Percentiles rank a stretch among this genome's conserved stretches.
Evolutionary conservation across 805 yeast genomes (phyloP).

Genomic region (Candida boidinii): DNA sequence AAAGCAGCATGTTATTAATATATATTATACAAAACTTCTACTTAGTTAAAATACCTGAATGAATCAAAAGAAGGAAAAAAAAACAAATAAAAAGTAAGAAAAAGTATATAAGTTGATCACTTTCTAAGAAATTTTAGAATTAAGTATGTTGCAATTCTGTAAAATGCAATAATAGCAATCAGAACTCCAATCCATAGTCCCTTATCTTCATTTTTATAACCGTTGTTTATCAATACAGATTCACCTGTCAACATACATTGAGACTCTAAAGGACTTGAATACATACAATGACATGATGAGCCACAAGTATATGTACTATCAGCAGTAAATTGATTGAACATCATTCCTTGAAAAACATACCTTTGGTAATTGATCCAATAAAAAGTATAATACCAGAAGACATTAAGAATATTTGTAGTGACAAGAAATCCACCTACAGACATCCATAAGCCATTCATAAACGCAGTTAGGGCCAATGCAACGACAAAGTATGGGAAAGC

Average conservation of each 20-base stretch:
- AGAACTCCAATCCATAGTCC: conserved; percentile 29
- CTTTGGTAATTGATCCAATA: conserved; percentile 32
- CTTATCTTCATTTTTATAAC: conserved; percentile 20
- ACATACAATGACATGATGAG: conserved; percentile 27
- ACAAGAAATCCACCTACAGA: conserved; percentile 33
- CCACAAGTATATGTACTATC: conserved; percentile 23
- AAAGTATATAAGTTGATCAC: too few relatives aligned
- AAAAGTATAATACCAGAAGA: conserved; percentile 32
- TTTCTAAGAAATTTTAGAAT: conserved; percentile 8
- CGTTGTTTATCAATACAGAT: conserved; percentile 25
- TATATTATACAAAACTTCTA: too few relatives aligned
- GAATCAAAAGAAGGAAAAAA: too few relatives aligned
- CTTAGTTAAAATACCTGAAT: too few relatives aligned
- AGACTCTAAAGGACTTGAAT: conserved; percentile 16
- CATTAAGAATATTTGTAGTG: conserved; percentile 23
- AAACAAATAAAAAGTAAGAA: too few relatives aligned
- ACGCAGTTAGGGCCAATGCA: conserved; percentile 30
- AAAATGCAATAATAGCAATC: conserved; percentile 22
- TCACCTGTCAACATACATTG: conserved; percentile 26
- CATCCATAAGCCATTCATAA: conserved; percentile 36
- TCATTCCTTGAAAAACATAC: conserved; percentile 35
- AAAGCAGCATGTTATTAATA: too few relatives aligned
- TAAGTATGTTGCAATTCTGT: conserved; percentile 21
- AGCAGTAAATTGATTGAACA: conserved; percentile 28
- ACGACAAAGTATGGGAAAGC: conserved; percentile 28